Evolutionary conservation across 192 early-diverging fungal genomes (phyloP), one percentile per base, ranked within the genome.

Genomic region (Umbelopsis vinacea): DNA sequence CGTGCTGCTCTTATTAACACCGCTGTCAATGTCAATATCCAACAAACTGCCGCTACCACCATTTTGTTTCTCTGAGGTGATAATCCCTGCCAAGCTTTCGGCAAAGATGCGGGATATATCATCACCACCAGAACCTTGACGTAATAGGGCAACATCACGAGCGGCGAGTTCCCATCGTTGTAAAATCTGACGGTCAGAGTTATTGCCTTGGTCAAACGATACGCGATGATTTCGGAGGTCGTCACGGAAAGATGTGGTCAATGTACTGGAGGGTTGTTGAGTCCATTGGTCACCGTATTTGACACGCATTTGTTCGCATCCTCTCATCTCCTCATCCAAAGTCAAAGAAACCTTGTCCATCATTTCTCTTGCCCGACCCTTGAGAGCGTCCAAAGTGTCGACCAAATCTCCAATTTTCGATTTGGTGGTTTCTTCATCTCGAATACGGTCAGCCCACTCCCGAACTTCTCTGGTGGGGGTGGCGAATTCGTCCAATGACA

Each of bases 291-390:
- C 90, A n/a, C 85, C 85, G 75, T 92, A 93, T 68, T 93, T 91
- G n/a, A 94, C 92, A 71, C 92, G 71, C 74, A 90, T 82, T 3
- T 72, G 77, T 63, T 97, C 95, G 76, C 92, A 95, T 40, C 94
- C 93, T 66, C 85, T 85, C 74, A 93, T 92, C 85, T 98, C 97
- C 35, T 92, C 89, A 72, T 98, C 97, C 52, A 98, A 76, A 33
- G 85, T 69, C 69, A 90, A 54, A 6, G 85, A 84, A 26, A 89
- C 74, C 10, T 91, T 87, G 75, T 90, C 87, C 40, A 98, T 80
- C 10, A 79, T 76, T 24, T 92, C 90, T 23, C 81, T 83, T 4
- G 91, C 88, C 45, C 87, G 84, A 15, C 70, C 73, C 73, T 92
- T 95, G 29, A 91, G 71, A 3, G 85, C 81, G 52, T 94, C 91